Base-by-base conservation (phyloP, 768 basidiomycete species). In the Fomitopsis serialis region DNA sequence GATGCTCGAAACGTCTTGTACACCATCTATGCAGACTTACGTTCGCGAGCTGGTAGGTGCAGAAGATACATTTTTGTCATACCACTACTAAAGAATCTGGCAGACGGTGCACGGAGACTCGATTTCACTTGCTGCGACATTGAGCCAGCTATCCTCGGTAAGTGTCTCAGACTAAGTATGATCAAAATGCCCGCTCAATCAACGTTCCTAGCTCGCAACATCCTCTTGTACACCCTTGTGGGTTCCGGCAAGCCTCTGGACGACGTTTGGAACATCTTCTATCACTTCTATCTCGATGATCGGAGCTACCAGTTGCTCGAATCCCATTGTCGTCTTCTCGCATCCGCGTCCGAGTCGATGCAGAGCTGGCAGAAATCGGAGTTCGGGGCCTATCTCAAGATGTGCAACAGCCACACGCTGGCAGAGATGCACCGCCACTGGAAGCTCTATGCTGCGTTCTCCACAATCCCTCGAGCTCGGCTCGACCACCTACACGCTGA, bases 361-460 rank as follows among this genome's bases (percentile, higher is more conserved):
- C 21, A 52, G 1, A 21, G 45, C 8, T 61, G 61, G 61, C 15
- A 23, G 8, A 19, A 45, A 11, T 55, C 53, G 10, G 51, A 46
- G 5, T 59, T 57, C 25, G 49, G 53, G 8, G 5, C 37, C 9
- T 48, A 25, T 19, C 17, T 58, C 23, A 54, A 44, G n/a, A 45
- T 45, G 7, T 44, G 47, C 9, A 58, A 51, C n/a, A 52, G 45
- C 13, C 45, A 61, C 27, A 55, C 60, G 1, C 48, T 56, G 8
- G 35, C 34, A 6, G 58, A 61, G 37, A 42, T 59, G 17, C 60
- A 52, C 25, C 60, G 58, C 17, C 53, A 57, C 17, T 59, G 59
- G 56, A 35, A 51, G 47, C 60, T 66, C 22, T 72, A 71, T 51
- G 51, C 56, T n/a, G 63, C 63, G 12, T 65, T 70, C 40, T 58